Conservation (phyloP, 345 rosid genomes). For the Ceriops decandra region DNA sequence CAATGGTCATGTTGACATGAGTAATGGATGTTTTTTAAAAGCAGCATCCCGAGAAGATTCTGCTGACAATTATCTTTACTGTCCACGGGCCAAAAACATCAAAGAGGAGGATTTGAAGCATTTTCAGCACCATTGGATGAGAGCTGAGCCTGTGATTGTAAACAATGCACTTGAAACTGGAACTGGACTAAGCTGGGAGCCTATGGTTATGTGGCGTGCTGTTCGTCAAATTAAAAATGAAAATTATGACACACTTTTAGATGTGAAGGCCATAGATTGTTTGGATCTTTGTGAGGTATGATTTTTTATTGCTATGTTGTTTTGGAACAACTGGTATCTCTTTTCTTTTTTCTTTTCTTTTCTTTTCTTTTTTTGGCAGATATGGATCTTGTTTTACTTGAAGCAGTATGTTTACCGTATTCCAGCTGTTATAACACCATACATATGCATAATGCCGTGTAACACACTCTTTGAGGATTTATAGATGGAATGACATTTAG, state of each 20-base stretch:
- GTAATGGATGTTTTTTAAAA: conserved; percentile 30
- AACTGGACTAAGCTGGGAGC: conserved; percentile 80
- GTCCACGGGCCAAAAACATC: conserved; percentile 44
- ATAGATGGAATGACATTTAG: no score
- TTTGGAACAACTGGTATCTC: no score
- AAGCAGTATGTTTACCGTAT: no score
- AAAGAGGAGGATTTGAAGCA: conserved; percentile 40
- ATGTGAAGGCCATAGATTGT: conserved; percentile 59
- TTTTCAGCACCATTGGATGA: conserved; percentile 70
- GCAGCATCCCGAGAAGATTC: conserved; percentile 53
- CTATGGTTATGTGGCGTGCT: conserved; percentile 77
- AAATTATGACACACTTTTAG: conserved; percentile 34
- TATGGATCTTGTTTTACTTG: no score
- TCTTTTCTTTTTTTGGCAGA: no score
- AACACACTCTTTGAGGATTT: no score
- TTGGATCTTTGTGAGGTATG: conserved; percentile 51
- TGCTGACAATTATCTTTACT: conserved; percentile 50
- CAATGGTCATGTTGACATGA: conserved; percentile 27
- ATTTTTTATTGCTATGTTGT: not conserved
- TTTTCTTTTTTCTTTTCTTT: no score
- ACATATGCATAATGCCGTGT: no score
- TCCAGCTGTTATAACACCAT: no score
- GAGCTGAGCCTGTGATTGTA: conserved; percentile 67
- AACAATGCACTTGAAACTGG: conserved; percentile 49
- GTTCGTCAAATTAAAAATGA: conserved; percentile 41